Evolutionary conservation across 129 eudicot genomes (phyloP).

Genomic region (Tagetes patula): DNA sequence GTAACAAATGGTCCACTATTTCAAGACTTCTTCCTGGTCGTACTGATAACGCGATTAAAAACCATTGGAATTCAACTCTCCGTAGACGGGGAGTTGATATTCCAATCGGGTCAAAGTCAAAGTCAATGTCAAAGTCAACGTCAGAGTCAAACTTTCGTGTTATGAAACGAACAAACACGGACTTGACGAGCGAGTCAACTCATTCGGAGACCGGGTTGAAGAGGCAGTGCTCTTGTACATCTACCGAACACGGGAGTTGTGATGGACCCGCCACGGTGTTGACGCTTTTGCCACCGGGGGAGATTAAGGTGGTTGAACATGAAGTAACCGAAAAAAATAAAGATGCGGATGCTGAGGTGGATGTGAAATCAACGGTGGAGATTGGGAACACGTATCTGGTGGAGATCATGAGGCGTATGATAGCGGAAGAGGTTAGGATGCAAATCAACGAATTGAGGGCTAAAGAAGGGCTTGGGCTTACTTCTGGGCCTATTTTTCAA

Average conservation of each 20-base stretch:
- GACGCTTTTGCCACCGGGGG: conserved; percentile 63
- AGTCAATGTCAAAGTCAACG: background rate
- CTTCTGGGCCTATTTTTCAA: background rate
- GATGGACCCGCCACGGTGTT: conserved; percentile 46
- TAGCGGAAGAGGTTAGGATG: conserved; percentile 70
- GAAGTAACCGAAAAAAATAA: conserved; percentile 30
- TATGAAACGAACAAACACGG: conserved; percentile 23
- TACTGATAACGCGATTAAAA: conserved; percentile 71
- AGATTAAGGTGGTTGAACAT: conserved; percentile 21
- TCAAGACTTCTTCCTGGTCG: conserved; percentile 63
- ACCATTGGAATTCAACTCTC: conserved; percentile 75
- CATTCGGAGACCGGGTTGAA: conserved; percentile 41
- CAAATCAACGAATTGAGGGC: conserved; percentile 45
- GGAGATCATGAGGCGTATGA: conserved; percentile 58
- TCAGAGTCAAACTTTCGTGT: background rate
- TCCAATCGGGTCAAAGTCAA: background rate
- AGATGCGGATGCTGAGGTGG: conserved; percentile 28
- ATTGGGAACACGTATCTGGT: conserved; percentile 44
- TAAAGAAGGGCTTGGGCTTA: conserved; percentile 25
- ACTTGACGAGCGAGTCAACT: conserved; percentile 39
- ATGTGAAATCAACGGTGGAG: conserved; percentile 41
- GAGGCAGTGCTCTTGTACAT: conserved; percentile 36
- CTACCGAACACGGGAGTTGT: conserved; percentile 39
- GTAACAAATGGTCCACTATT: conserved; percentile 70
- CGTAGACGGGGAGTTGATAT: conserved; percentile 26